Conservation (phyloP, 1,139 yeast species). For the Magnusiomyces starmeri region DNA sequence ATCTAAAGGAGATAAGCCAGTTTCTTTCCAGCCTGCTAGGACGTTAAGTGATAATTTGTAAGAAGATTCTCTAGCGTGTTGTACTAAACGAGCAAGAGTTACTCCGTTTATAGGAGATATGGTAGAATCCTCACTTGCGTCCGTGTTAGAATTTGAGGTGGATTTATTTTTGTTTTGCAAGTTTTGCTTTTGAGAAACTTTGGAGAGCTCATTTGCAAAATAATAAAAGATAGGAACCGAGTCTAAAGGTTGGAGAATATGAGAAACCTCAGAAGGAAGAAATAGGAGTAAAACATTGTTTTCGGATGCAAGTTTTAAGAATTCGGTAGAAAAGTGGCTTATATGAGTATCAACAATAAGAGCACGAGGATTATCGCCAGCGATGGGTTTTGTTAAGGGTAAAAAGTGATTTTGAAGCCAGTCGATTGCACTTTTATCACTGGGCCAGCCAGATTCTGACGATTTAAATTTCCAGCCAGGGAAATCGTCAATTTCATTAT, state of each 20-base stretch:
- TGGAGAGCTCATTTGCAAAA: neutral
- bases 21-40: constrained; percentile 3
- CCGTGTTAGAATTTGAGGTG: too few species aligned
- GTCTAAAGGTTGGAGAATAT: constrained; percentile 4
- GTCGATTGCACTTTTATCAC: neutral
- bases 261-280: constrained; percentile 1
- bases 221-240: neutral
- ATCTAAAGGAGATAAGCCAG: constrained; percentile 7
- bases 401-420: constrained; percentile 4
- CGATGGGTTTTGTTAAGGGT: neutral
- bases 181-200: neutral
- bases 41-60: neutral
- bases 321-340: constrained; percentile 3
- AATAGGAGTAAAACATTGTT: constrained; percentile 4
- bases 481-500: neutral
- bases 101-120: neutral
- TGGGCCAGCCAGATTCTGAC: constrained; percentile 5
- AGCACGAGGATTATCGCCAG: neutral
- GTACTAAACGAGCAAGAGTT: neutral
- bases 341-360: constrained; percentile 6
- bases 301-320: constrained; percentile 1
- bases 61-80: neutral
- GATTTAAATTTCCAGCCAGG: neutral
- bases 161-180: neutral
- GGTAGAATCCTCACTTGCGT: neutral